These are phyloP conservation scores for Nitzschia palea DNA, from an alignment of 108 stramenopile species.

Conservation along the genomic window DNA sequence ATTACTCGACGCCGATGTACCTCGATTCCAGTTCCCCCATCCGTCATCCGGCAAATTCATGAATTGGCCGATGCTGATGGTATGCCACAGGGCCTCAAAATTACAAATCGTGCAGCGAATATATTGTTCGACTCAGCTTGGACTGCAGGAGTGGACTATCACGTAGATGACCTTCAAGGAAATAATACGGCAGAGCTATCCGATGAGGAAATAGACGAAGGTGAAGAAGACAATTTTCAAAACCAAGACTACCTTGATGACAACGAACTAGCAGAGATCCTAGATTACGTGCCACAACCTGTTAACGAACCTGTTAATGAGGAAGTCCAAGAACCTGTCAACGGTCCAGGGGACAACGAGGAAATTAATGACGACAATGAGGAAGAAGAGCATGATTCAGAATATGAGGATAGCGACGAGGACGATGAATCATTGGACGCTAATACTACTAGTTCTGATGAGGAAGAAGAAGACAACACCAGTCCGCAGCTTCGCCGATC, in stretches of 20 bases:
- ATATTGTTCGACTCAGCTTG: not conserved
- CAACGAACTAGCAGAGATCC: not conserved
- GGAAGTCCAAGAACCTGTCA: not conserved
- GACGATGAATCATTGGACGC: not conserved
- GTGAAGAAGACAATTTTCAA: conserved; percentile 1
- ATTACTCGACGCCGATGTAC: conserved; percentile 1
- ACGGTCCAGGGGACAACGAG: not conserved
- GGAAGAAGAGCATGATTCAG: not conserved
- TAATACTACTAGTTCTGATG: too few relatives aligned
- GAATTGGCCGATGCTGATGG: not conserved
- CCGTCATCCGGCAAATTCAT: conserved; percentile 1
- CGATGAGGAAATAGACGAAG: conserved; percentile 7
- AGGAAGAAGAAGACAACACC: not conserved
- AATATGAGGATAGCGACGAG: not conserved
- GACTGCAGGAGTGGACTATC: not conserved
- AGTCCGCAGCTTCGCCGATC: not conserved
- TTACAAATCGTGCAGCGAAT: not conserved
- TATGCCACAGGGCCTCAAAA: not conserved
- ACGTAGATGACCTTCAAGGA: not conserved
- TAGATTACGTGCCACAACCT: not conserved
- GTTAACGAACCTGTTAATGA: not conserved
- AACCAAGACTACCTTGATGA: not conserved
- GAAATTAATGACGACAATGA: conserved; percentile 10
- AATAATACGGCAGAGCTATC: not conserved
- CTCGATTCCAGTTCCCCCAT: not conserved